These are phyloP conservation scores for Didymosphaeria variabile DNA, from an alignment of 2,329 filamentous ascomycete genomes.

Conservation along the genomic window DNA sequence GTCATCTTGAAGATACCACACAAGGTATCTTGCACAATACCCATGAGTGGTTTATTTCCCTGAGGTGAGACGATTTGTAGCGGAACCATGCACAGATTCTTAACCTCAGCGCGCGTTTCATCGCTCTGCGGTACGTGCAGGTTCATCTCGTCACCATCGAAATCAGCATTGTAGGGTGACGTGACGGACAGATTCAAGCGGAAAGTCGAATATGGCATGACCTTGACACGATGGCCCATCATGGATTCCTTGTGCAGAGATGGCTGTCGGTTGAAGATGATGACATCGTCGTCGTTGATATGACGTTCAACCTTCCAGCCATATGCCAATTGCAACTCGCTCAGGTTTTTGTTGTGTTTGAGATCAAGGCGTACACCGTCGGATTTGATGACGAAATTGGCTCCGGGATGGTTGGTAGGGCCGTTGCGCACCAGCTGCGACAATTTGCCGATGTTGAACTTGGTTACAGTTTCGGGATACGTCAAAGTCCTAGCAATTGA, in stretches of 20 bases:
- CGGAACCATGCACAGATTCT: slow-evolving; percentile 95
- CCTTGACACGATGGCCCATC: slow-evolving; percentile 98
- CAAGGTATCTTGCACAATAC: slow-evolving; percentile 97
- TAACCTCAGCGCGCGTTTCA: slow-evolving; percentile 94
- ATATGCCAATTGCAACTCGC: slow-evolving; percentile 87
- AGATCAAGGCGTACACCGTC: slow-evolving; percentile 95
- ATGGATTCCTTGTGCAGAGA: slow-evolving; percentile 99
- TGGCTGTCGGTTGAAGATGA: slow-evolving; percentile 99
- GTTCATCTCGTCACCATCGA: slow-evolving; percentile 99
- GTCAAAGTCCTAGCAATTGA: slow-evolving; percentile 93
- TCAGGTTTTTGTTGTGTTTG: slow-evolving; percentile 87
- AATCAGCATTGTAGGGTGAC: slow-evolving; percentile 99
- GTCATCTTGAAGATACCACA: slow-evolving; percentile 93
- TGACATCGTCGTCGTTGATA: slow-evolving; percentile 93
- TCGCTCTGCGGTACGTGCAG: slow-evolving; percentile 98
- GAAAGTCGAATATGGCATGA: slow-evolving; percentile 99
- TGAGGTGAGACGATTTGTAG: slow-evolving; percentile 98
- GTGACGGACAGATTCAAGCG: slow-evolving; percentile 97
- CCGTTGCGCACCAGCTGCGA: slow-evolving; percentile 91
- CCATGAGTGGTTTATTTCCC: slow-evolving; percentile 96
- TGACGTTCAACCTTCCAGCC: slow-evolving; percentile 99
- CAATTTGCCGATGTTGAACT: slow-evolving; percentile 95
- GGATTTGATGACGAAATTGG: slow-evolving; percentile 93
- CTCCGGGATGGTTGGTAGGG: slow-evolving; percentile 93
- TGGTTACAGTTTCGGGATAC: slow-evolving; percentile 96